These are phyloP conservation scores for Phytophthora constricta DNA, from an alignment of 352 stramenopile species.

Conservation along the genomic window DNA sequence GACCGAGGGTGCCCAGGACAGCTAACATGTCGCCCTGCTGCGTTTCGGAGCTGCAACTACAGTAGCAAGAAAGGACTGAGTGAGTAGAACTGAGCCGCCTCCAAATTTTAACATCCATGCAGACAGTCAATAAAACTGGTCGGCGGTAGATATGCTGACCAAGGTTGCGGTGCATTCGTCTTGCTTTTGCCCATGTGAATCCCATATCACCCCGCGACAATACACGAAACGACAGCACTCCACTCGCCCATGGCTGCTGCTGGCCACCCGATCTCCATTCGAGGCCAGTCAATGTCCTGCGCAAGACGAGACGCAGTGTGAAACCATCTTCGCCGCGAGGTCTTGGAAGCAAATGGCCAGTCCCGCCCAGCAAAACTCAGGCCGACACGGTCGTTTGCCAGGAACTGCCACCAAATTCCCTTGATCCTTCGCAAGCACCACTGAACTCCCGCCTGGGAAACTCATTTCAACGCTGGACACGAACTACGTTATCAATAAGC, in stretches of 20 bases:
- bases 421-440: conserved; percentile 2
- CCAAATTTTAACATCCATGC: too few species aligned
- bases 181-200: not conserved
- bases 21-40: conserved; percentile 23
- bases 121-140: too few species aligned
- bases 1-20: conserved; percentile 15
- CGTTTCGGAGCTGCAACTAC: conserved; percentile 13
- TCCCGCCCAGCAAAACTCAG: not conserved
- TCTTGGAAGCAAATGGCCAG: conserved; percentile 2
- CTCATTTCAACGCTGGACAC: too few species aligned
- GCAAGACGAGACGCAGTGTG: conserved; percentile 11
- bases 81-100: not conserved
- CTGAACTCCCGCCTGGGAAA: conserved; percentile 14
- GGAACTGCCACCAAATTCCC: not conserved
- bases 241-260: not conserved
- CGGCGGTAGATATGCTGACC: conserved; percentile 4
- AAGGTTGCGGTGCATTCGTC: not conserved
- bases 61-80: conserved; percentile 2
- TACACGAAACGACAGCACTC: conserved; percentile 12
- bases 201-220: not conserved
- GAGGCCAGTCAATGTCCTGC: too few species aligned
- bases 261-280: conserved; percentile 32
- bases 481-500: conserved; percentile 19
- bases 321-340: conserved; percentile 18
- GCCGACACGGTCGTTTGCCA: not conserved